These are phyloP conservation scores for Nakazawaea ambrosiae DNA, from an alignment of 805 yeast genomes.

Conservation along the genomic window DNA sequence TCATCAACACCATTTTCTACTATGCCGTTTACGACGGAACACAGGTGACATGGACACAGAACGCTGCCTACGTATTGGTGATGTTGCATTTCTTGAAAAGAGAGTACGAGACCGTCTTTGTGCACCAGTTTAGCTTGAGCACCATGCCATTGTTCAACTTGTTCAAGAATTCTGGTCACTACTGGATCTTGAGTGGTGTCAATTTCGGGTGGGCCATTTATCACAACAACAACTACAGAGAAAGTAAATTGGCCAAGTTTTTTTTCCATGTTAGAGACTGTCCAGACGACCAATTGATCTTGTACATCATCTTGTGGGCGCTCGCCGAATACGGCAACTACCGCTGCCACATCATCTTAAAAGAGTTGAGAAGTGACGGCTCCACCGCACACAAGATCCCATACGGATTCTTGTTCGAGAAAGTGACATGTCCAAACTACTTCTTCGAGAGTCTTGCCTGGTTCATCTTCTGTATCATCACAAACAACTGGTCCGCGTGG, in stretches of 20 bases:
- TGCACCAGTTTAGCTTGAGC: slow-evolving; percentile 79
- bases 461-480: slow-evolving; percentile 62
- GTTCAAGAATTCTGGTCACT: slow-evolving; percentile 85
- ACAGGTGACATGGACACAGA: slow-evolving; percentile 45
- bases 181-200: slow-evolving; percentile 84
- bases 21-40: slow-evolving; percentile 30
- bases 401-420: slow-evolving; percentile 73
- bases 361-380: slow-evolving; percentile 47
- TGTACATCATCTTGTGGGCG: slow-evolving; percentile 39
- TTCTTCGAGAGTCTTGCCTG: slow-evolving; percentile 80
- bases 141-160: slow-evolving; percentile 90
- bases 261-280: slow-evolving; percentile 40
- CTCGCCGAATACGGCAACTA: slow-evolving; percentile 69
- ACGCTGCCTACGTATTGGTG: slow-evolving; percentile 45
- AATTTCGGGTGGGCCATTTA: slow-evolving; percentile 28
- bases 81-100: slow-evolving; percentile 79
- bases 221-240: slow-evolving; percentile 16
- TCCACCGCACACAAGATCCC: slow-evolving; percentile 65
- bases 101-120: slow-evolving; percentile 77
- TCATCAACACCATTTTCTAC: slow-evolving; percentile 70
- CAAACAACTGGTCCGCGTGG: slow-evolving; percentile 71
- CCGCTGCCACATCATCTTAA: slow-evolving; percentile 62
- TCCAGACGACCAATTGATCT: slow-evolving; percentile 22
- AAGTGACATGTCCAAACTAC: slow-evolving; percentile 90
- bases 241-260: slow-evolving; percentile 17